A percentile compares a stretch with the other conserved stretches of the same genome.
These are phyloP conservation scores for Leccinum disarticulatum DNA, from an alignment of 768 basidiomycete genomes.

Conservation along the genomic window DNA sequence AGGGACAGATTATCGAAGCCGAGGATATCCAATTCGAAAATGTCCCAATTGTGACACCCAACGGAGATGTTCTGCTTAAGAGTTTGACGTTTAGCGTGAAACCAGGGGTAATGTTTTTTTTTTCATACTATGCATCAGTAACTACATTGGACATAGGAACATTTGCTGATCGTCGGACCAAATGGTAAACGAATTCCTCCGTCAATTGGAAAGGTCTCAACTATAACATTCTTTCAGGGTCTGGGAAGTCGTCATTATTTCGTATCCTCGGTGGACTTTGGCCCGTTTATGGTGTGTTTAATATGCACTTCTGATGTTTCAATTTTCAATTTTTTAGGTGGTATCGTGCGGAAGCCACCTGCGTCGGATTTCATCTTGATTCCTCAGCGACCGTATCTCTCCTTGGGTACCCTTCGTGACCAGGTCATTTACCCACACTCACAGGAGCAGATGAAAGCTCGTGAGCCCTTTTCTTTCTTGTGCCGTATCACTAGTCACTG, in stretches of 20 bases:
- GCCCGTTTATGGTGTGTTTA: slow-evolving; percentile 59
- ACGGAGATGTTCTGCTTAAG: slow-evolving; percentile 87
- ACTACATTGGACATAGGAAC: slow-evolving; percentile 55
- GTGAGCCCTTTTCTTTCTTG: slow-evolving; percentile 42
- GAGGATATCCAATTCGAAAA: slow-evolving; percentile 91
- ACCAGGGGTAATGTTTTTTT: slow-evolving; percentile 57
- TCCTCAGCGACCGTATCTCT: slow-evolving; percentile 95
- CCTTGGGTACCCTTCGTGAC: slow-evolving; percentile 88
- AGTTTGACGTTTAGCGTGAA: slow-evolving; percentile 87
- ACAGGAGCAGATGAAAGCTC: slow-evolving; percentile 70
- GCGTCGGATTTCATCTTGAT: slow-evolving; percentile 90
- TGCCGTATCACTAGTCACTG: slow-evolving; percentile 6
- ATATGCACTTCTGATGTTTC: neutral
- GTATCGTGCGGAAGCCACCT: slow-evolving; percentile 85
- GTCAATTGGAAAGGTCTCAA: neutral
- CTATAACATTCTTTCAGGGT: slow-evolving; percentile 44
- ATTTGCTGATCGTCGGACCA: slow-evolving; percentile 89
- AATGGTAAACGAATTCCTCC: slow-evolving; percentile 58
- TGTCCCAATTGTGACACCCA: slow-evolving; percentile 95
- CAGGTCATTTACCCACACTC: slow-evolving; percentile 96
- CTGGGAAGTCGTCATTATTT: slow-evolving; percentile 90
- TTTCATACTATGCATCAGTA: neutral
- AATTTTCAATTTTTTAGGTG: slow-evolving; percentile 38
- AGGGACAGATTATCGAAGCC: slow-evolving; percentile 77
- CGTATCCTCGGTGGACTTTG: slow-evolving; percentile 96